Evolutionary conservation across 2,329 filamentous ascomycete genomes (phyloP).

Genomic region (Colletotrichum lindemuthianum): DNA sequence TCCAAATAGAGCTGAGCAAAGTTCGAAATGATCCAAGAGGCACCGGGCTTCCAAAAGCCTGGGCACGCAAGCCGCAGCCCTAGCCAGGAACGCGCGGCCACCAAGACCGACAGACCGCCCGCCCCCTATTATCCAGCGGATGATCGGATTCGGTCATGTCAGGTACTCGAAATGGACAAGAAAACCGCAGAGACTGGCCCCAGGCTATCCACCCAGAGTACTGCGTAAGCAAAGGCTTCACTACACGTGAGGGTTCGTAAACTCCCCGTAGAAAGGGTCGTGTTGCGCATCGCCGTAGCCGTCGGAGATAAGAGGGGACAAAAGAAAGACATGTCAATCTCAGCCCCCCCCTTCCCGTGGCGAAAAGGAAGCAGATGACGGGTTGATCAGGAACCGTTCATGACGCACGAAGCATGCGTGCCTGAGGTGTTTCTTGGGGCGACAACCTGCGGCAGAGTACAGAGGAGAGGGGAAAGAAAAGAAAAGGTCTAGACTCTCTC

Average conservation of each 20-base stretch:
- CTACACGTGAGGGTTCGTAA: no score
- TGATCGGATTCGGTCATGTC: no score
- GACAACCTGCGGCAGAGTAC: background rate
- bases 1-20: no score
- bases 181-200: no score
- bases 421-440: background rate
- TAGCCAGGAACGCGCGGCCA: conserved; percentile 29
- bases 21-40: background rate
- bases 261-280: background rate
- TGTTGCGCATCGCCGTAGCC: background rate
- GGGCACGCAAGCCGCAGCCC: background rate
- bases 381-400: conserved; percentile 16
- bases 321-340: background rate
- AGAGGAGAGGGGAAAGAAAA: background rate
- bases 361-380: conserved; percentile 2
- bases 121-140: background rate
- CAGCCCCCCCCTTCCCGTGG: conserved; percentile 2
- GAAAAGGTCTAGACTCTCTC: conserved; percentile 16
- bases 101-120: background rate
- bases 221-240: no score
- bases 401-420: conserved; percentile 26
- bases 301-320: no score
- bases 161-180: no score
- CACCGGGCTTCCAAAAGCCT: conserved; percentile 9
- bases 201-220: no score